Conservation (phyloP, 2,329 filamentous ascomycete genomes). For the Xylariaceae sp. region DNA sequence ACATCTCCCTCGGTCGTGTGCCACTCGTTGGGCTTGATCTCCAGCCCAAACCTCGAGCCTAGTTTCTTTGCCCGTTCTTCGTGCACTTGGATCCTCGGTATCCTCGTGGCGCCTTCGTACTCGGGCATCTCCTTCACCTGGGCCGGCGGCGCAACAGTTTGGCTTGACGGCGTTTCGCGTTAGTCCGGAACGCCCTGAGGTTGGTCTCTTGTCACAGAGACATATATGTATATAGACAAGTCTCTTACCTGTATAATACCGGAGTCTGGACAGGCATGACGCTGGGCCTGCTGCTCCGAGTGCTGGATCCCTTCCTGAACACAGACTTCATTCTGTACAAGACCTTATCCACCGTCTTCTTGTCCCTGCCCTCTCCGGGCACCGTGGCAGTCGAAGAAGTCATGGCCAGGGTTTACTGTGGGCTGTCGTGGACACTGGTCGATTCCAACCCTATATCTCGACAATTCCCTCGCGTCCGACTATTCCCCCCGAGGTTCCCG, state of each 20-base stretch:
- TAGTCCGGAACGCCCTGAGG: too few relatives aligned
- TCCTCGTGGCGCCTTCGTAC: conserved; percentile 30
- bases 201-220: too few relatives aligned
- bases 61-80: conserved; percentile 53
- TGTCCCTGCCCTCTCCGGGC: conserved; percentile 31
- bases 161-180: too few relatives aligned
- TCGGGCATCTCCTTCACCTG: conserved; percentile 16
- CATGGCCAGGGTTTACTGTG: conserved; percentile 5
- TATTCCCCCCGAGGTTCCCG: too few relatives aligned
- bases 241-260: too few relatives aligned
- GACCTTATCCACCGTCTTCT: conserved; percentile 44
- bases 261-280: conserved; percentile 9
- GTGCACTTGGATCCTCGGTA: conserved; percentile 47
- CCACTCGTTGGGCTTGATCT: conserved; percentile 50
- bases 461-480: too few relatives aligned
- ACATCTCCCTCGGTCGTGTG: conserved; percentile 49
- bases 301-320: conserved; percentile 39
- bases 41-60: conserved; percentile 49
- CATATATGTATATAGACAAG: too few relatives aligned
- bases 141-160: conserved; percentile 16
- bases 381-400: conserved; percentile 25
- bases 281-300: conserved; percentile 17
- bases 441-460: too few relatives aligned
- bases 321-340: conserved; percentile 46
- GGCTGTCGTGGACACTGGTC: too few relatives aligned